Percentiles rank a stretch among this genome's conserved stretches.
Evolutionary conservation across 2,329 filamentous ascomycete species (phyloP).

Genomic region (Scytalidium lignicola): DNA sequence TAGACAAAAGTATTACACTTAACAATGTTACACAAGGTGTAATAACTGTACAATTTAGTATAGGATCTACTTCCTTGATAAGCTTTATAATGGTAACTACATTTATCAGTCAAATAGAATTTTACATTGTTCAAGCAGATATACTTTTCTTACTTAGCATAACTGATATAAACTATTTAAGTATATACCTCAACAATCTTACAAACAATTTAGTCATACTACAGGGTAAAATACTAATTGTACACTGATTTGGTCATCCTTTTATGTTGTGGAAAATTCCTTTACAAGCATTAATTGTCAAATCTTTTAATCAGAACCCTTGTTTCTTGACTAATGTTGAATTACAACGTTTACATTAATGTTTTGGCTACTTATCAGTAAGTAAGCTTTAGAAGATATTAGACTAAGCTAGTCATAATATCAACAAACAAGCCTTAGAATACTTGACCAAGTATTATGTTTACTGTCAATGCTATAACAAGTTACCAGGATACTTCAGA

Average conservation of each 20-base stretch:
- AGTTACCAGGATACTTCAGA: background rate
- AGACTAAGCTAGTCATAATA: background rate
- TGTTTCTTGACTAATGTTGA: background rate
- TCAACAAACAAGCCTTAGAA: background rate
- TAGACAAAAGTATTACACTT: conserved; percentile 1
- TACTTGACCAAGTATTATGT: background rate
- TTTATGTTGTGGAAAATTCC: conserved; percentile 3
- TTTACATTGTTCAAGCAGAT: conserved; percentile 3
- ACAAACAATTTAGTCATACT: background rate
- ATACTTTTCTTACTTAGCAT: conserved; percentile 5
- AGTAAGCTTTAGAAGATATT: background rate
- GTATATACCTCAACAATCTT: conserved; percentile 6
- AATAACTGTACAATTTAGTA: conserved; percentile 4
- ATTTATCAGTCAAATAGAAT: background rate
- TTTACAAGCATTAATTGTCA: background rate
- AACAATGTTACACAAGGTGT: background rate
- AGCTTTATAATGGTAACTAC: background rate
- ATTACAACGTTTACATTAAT: background rate
- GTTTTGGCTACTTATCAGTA: background rate
- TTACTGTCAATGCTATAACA: background rate
- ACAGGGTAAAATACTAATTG: background rate
- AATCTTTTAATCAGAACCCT: background rate
- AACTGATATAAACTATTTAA: conserved; percentile 3
- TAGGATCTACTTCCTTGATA: background rate
- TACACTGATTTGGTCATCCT: background rate